These are phyloP conservation scores for Gloeophyllum trabeum DNA, from an alignment of 768 basidiomycete genomes.

Conservation along the genomic window DNA sequence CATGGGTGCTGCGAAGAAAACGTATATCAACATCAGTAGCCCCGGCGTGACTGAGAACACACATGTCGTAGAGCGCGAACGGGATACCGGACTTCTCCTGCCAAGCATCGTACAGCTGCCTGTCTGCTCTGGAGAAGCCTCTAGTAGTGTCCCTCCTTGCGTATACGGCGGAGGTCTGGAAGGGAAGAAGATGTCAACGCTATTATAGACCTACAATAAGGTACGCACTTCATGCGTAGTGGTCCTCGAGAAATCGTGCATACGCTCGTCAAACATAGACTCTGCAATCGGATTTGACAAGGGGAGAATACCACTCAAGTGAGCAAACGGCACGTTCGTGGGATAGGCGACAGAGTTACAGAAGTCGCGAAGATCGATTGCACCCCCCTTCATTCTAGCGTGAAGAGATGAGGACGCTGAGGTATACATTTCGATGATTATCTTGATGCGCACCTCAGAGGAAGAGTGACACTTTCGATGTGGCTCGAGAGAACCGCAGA, in stretches of 20 bases:
- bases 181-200: too few relatives aligned
- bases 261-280: background rate
- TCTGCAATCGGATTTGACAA: background rate
- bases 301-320: background rate
- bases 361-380: background rate
- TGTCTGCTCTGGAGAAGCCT: background rate
- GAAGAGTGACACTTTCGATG: conserved; percentile 47
- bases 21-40: background rate
- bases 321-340: background rate
- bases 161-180: background rate
- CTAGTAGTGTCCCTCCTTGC: background rate
- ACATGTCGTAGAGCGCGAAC: background rate
- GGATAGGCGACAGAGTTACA: background rate
- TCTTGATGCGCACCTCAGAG: conserved; percentile 33
- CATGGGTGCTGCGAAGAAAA: background rate
- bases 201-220: too few relatives aligned
- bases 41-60: too few relatives aligned
- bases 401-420: background rate
- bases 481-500: conserved; percentile 51
- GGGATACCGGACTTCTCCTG: background rate
- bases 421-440: too few relatives aligned
- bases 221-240: too few relatives aligned
- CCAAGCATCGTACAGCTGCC: background rate
- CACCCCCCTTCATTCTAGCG: background rate
- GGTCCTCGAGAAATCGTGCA: background rate